Conservation (phyloP, 2,329 filamentous ascomycete genomes). For the Mycosphaerella arachidis region DNA sequence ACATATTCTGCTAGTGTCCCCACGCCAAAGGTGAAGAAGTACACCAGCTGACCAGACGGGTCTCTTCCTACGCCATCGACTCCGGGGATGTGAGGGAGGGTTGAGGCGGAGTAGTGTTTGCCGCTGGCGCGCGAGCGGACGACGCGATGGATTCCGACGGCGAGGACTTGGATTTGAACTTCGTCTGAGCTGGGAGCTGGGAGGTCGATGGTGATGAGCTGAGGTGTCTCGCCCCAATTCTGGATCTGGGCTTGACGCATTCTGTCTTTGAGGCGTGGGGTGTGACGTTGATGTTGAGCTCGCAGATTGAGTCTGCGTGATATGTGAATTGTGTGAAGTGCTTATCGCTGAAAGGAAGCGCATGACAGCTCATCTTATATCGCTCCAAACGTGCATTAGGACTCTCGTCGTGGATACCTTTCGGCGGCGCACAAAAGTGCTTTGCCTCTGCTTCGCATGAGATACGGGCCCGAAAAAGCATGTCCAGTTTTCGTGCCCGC, state of each 20-base stretch:
- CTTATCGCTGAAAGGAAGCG: no score
- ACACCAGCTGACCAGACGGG: constrained; percentile 47
- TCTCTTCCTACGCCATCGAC: constrained; percentile 50
- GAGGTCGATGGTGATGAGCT: constrained; percentile 31
- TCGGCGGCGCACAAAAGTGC: no score
- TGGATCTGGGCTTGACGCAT: constrained; percentile 36
- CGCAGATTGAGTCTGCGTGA: no score
- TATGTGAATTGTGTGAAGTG: no score
- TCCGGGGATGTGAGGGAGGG: constrained; percentile 50
- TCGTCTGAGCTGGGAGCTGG: constrained; percentile 36
- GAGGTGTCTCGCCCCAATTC: constrained; percentile 37
- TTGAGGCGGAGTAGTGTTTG: constrained; percentile 50
- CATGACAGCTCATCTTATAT: no score
- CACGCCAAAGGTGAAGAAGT: constrained; percentile 43
- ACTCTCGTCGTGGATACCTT: no score
- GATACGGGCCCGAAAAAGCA: no score
- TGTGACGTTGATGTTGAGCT: no score
- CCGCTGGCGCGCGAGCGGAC: constrained; percentile 52
- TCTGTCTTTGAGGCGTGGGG: no score
- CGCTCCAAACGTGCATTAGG: no score
- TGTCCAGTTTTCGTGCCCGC: no score
- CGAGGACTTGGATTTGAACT: constrained; percentile 50
- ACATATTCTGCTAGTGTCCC: constrained; percentile 48
- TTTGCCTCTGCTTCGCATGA: no score
- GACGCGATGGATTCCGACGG: constrained; percentile 50